Evolutionary conservation across 371 early-diverging fungal species (phyloP).

Genomic region (Nematocida sp.): DNA sequence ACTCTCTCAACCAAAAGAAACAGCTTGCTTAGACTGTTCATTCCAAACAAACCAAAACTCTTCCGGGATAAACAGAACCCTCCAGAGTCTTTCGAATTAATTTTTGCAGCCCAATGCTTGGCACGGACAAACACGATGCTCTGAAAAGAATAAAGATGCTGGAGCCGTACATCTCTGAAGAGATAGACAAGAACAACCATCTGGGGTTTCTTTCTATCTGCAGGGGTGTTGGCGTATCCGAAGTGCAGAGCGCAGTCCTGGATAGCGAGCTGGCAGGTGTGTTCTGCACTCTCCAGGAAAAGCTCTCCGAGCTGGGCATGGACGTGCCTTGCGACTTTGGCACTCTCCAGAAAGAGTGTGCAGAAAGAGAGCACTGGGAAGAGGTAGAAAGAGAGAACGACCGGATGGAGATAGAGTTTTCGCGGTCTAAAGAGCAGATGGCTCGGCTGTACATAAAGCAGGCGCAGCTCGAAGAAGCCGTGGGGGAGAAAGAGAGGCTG

Average conservation of each 20-base stretch:
- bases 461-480: neutral
- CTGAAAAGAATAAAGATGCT: too few relatives aligned
- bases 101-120: neutral
- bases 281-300: too few relatives aligned
- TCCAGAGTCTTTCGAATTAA: too few relatives aligned
- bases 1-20: slow-evolving; percentile 2
- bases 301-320: neutral
- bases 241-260: neutral
- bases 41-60: slow-evolving; percentile 14
- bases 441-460: neutral
- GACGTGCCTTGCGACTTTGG: neutral
- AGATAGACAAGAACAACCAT: slow-evolving; percentile 8
- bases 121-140: too few relatives aligned
- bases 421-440: neutral
- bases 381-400: slow-evolving; percentile 14
- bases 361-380: neutral
- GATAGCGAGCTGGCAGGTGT: too few relatives aligned
- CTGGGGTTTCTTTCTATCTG: neutral
- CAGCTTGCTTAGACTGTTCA: slow-evolving; percentile 3
- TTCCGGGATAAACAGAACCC: neutral
- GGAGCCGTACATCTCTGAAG: neutral
- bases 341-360: neutral
- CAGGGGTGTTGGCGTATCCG: neutral
- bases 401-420: slow-evolving; percentile 5
- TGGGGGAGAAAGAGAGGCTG: neutral